A percentile compares a stretch with the other conserved stretches of the same genome.
Conservation (phyloP, 2,329 filamentous ascomycete species). For the Fusarium kyushuense region DNA sequence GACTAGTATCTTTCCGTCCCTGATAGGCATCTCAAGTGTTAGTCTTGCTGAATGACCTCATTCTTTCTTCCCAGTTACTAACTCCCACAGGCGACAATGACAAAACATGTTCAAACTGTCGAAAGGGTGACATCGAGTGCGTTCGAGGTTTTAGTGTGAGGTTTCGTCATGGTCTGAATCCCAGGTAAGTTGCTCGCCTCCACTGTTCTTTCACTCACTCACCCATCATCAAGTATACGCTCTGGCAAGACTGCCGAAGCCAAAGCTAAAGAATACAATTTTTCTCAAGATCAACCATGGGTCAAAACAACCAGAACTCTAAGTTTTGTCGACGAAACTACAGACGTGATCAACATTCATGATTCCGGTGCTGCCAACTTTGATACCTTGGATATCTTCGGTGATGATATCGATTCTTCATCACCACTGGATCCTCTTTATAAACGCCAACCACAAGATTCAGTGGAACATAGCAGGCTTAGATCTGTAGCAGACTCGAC, state of each 20-base stretch:
- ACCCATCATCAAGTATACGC: slow-evolving; percentile 28
- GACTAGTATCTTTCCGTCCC: neutral
- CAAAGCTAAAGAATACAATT: slow-evolving; percentile 39
- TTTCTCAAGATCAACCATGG: slow-evolving; percentile 48
- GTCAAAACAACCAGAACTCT: slow-evolving; percentile 45
- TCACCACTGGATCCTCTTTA: slow-evolving; percentile 13
- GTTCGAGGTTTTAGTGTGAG: slow-evolving; percentile 47
- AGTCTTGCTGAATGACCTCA: neutral
- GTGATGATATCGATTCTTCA: slow-evolving; percentile 23
- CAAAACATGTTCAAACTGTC: slow-evolving; percentile 46
- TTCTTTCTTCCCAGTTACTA: neutral
- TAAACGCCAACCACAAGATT: slow-evolving; percentile 9
- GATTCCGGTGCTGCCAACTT: slow-evolving; percentile 38
- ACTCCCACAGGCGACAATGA: slow-evolving; percentile 37
- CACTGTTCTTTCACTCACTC: neutral
- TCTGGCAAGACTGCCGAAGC: slow-evolving; percentile 34
- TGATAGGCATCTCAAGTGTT: slow-evolving; percentile 45
- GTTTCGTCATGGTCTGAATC: slow-evolving; percentile 48
- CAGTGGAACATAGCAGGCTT: slow-evolving; percentile 11
- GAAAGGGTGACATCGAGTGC: slow-evolving; percentile 45
- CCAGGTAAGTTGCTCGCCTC: slow-evolving; percentile 32
- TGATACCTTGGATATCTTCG: slow-evolving; percentile 23
- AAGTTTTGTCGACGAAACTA: slow-evolving; percentile 49
- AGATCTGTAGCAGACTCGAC: neutral
- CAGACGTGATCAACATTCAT: slow-evolving; percentile 47